Percentiles rank a stretch among this genome's conserved stretches.
Evolutionary conservation across 352 stramenopile genomes (phyloP).

Genomic region (Phytopythium montanum): DNA sequence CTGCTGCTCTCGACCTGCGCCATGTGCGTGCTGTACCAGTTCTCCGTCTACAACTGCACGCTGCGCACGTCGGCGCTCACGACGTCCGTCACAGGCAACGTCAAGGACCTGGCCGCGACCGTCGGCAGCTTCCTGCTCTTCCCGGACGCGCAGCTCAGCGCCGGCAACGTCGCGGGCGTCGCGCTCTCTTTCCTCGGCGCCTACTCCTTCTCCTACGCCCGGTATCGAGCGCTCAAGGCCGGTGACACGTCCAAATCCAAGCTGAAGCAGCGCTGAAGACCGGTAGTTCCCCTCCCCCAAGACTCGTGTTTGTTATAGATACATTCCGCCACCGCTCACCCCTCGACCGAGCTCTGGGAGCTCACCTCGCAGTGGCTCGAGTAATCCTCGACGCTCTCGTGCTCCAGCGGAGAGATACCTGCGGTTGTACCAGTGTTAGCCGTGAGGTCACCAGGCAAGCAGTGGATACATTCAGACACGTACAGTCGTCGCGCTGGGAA

Average conservation of each 20-base stretch:
- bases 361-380: conserved; percentile 85
- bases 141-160: conserved; percentile 37
- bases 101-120: conserved; percentile 70
- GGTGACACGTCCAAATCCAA: conserved; percentile 4
- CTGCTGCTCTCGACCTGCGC: conserved; percentile 50
- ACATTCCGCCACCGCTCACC: neutral
- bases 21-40: conserved; percentile 71
- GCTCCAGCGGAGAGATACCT: conserved; percentile 76
- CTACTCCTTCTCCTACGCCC: conserved; percentile 74
- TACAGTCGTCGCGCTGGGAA: conserved; percentile 71
- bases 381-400: conserved; percentile 63
- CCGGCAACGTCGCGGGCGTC: conserved; percentile 49
- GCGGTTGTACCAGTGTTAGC: neutral
- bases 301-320: neutral
- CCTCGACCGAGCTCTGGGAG: conserved; percentile 69
- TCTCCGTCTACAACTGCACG: conserved; percentile 68
- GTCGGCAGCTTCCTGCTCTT: conserved; percentile 60
- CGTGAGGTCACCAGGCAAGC: neutral
- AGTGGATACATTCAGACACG: conserved; percentile 15
- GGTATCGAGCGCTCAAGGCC: conserved; percentile 39
- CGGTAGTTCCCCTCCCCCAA: neutral
- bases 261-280: conserved; percentile 2
- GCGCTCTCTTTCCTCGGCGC: conserved; percentile 61
- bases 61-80: conserved; percentile 64
- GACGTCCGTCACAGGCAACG: conserved; percentile 71